phyloP scores from a whole-genome alignment of 2,329 filamentous ascomycete species.

The Colletotrichum salicis region DNA sequence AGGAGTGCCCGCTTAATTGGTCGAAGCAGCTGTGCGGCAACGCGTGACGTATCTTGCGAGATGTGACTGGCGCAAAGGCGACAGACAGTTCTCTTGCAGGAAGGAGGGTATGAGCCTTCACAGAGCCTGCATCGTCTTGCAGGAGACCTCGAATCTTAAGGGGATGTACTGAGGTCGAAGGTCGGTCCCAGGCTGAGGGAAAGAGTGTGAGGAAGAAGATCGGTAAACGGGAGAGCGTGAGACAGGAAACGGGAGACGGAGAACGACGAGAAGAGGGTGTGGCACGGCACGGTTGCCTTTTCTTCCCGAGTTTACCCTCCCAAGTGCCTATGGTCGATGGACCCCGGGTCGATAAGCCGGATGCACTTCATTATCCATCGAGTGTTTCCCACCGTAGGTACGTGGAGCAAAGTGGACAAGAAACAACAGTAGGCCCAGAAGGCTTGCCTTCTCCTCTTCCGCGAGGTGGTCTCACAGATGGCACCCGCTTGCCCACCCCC shows the following conservation, averaged over 20 bases:
- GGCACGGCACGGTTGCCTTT: constrained; percentile 20
- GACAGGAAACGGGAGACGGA: constrained; percentile 11
- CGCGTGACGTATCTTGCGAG: constrained; percentile 30
- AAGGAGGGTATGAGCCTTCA: constrained; percentile 28
- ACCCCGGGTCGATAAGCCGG: constrained; percentile 21
- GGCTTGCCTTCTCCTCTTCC: neutral
- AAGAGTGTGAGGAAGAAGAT: constrained; percentile 15
- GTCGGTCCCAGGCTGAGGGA: constrained; percentile 6
- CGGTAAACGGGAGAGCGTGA: constrained; percentile 9
- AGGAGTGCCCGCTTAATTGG: constrained; percentile 27
- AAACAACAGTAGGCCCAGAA: constrained; percentile 2
- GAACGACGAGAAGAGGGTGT: constrained; percentile 31
- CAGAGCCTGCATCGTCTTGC: constrained; percentile 27
- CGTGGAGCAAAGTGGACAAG: constrained; percentile 26
- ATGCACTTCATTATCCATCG: constrained; percentile 8
- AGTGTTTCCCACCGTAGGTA: constrained; percentile 20
- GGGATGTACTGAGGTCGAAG: constrained; percentile 2
- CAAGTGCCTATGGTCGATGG: too few species aligned
- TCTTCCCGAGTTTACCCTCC: constrained; percentile 25
- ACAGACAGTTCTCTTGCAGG: constrained; percentile 9
- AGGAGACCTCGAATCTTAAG: constrained; percentile 11
- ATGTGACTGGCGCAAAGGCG: constrained; percentile 27
- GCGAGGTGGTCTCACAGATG: constrained; percentile 13
- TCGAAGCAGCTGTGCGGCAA: constrained; percentile 16
- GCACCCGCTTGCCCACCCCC: neutral